Conservation (phyloP, 2,329 filamentous ascomycete species). For the Stagonosporopsis chrysanthemi region DNA sequence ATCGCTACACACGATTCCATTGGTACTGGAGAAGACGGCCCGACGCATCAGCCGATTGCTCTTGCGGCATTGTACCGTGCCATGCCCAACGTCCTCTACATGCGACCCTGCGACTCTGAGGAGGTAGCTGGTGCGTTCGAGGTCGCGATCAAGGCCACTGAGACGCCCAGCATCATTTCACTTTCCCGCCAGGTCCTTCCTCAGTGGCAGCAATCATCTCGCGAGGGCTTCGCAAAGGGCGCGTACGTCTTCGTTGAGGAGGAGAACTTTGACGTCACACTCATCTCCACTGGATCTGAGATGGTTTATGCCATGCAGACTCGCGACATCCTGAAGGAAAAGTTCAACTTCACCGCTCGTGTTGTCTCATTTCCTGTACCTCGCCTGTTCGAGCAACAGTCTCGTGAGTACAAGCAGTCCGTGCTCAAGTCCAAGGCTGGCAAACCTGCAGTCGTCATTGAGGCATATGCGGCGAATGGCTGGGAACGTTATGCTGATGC, state of each 20-base stretch:
- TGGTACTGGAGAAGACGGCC: conserved; percentile 66
- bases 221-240: conserved; percentile 54
- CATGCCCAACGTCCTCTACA: conserved; percentile 68
- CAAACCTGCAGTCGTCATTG: conserved; percentile 62
- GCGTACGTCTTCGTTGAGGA: conserved; percentile 57
- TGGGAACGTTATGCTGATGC: conserved; percentile 68
- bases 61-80: conserved; percentile 64
- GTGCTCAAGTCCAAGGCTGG: conserved; percentile 53
- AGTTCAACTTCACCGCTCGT: conserved; percentile 51
- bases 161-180: conserved; percentile 58
- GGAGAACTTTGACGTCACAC: conserved; percentile 49
- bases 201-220: conserved; percentile 51
- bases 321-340: conserved; percentile 44
- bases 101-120: conserved; percentile 65
- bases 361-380: conserved; percentile 58
- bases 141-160: conserved; percentile 53
- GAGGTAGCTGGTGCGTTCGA: conserved; percentile 64
- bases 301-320: conserved; percentile 55
- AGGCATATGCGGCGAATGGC: conserved; percentile 63
- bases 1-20: conserved; percentile 66
- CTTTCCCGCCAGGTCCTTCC: conserved; percentile 55
- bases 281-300: conserved; percentile 55
- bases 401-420: conserved; percentile 52
- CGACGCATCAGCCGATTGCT: conserved; percentile 68
- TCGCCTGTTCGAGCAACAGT: conserved; percentile 56